Base-by-base conservation (phyloP, 495 filamentous ascomycete species). In the Apodospora peruviana region DNA sequence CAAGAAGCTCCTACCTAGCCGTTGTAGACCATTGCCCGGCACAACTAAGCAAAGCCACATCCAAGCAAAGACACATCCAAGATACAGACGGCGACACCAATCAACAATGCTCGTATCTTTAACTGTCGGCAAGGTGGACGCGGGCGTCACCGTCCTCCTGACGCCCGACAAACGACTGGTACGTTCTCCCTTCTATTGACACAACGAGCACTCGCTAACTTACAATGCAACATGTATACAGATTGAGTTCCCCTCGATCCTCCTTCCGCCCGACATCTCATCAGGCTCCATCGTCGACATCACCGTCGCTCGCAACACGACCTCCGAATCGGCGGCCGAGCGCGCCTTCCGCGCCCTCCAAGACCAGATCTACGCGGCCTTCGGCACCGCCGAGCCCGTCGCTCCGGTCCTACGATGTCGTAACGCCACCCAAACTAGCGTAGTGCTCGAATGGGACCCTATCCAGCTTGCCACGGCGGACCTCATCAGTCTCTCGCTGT, bases 211-310 rank as follows among this genome's bases (percentile, higher is more conserved):
- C 29, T 47, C 12, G 23, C 45, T 42, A 19, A 25, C 50, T 54
- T n/a, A 37, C 39, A 45, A 16, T 35, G 22, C 12, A 5, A 29
- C 25, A 4, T 8, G 23, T 3, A 22, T 17, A n/a, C 61, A 97
- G 93, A 97, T 98, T 60, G 93, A 99, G 73, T 99, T 97, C 64
- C 93, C 93, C 42, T 97, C 94, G 25, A 95, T 97, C 50, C 87
- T 99, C 40, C 86, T 99, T 23, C 93, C 93, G 1, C 85, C 86
- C 43, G 89, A 95, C 59, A 99, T 97, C 67, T 79, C 87, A 48
- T 95, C 88, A 19, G 93, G 93, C 58, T 90, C 85, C 60, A 97
- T 97, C 60, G 94, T 99, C 65, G 94, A 99, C 66, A 96, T 99
- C 67, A 91, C 87, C 48, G 93, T 97, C 61, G 73, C 88, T 45